Percentiles rank a stretch among this genome's conserved stretches.
phyloP scores from a whole-genome alignment of 108 stramenopile genomes.

The Schizochytrium sp. region DNA sequence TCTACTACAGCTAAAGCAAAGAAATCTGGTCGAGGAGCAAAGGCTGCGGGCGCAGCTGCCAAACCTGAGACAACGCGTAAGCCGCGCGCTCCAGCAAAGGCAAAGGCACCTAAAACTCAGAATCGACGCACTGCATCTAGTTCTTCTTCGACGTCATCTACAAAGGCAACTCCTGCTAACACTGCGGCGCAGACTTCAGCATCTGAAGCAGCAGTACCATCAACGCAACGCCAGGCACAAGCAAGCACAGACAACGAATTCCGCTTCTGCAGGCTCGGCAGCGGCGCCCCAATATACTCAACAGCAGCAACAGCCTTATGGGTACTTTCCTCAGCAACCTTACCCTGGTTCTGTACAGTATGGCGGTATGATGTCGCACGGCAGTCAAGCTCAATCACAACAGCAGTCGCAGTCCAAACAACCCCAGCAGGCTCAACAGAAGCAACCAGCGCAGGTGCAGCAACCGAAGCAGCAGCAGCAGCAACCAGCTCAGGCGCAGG shows the following conservation, averaged over 20 bases:
- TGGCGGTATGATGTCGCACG: not conserved
- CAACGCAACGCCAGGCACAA: too few species aligned
- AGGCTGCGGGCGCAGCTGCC: not conserved
- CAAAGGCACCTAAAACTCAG: not conserved
- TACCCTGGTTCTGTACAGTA: not conserved
- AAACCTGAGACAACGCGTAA: conserved; percentile 7
- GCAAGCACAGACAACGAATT: too few species aligned
- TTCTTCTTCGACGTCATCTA: not conserved
- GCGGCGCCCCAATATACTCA: too few species aligned
- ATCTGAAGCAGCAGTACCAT: too few species aligned
- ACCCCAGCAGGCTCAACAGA: not conserved
- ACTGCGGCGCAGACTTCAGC: too few species aligned
- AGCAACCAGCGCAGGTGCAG: not conserved
- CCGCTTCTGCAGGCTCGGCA: too few species aligned
- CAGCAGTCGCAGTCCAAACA: not conserved
- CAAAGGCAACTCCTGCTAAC: not conserved
- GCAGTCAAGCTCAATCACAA: not conserved
- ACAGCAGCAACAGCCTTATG: conserved; percentile 12
- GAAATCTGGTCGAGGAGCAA: not conserved
- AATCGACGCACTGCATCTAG: conserved; percentile 8
- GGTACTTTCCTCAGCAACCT: not conserved
- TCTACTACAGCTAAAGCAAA: not conserved
- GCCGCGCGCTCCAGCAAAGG: not conserved
- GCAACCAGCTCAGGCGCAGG: not conserved
- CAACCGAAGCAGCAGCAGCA: not conserved